Base-by-base conservation (phyloP, 2,329 filamentous ascomycete genomes). In the Phoma herbarum region DNA sequence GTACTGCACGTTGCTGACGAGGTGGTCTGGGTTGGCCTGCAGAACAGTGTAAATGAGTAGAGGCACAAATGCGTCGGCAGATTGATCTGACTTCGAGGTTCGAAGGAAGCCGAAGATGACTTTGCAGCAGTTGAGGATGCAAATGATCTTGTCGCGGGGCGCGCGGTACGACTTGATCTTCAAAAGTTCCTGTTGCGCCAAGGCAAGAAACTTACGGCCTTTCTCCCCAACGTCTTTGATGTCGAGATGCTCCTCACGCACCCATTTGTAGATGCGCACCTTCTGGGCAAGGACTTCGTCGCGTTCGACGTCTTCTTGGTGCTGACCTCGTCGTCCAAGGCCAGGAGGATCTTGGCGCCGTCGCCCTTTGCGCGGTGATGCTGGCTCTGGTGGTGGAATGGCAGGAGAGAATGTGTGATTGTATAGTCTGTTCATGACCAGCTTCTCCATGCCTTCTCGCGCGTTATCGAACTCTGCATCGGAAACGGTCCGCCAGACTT, bases 391-490 rank as follows among this genome's bases (percentile, higher is more conserved):
- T 0, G 92, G 85, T 3, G 92, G 87, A 63, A 99, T 99, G 14
- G 92, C 92, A 0, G 95, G 95, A 0, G 94, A 97, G 75, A 99
- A 99, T 0, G 95, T 98, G 77, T 99, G 95, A 0, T 88, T 88
- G 77, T 99, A 99, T 4, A 99, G 81, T 56, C 96, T 85, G 75
- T 99, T 99, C 96, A 99, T 99, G 66, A 99, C 96, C 4, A 99
- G 84, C 77, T 99, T 99, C 81, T 99, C 95, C 95, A 99, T 99
- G 31, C 95, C 95, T 79, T 99, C 95, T 67, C 93, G 88, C 14
- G 95, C 95, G 77, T 99, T 99, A 77, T 99, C 95, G 69, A 99
- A 99, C 72, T 99, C 95, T 35, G 92, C 92, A 75, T 99, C 95
- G 0, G 93, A 96, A 0, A 98, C 92, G 31, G 95, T 92, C 57